phyloP scores from a whole-genome alignment of 208 protist species.

The Jaenimonas drosophilae region DNA sequence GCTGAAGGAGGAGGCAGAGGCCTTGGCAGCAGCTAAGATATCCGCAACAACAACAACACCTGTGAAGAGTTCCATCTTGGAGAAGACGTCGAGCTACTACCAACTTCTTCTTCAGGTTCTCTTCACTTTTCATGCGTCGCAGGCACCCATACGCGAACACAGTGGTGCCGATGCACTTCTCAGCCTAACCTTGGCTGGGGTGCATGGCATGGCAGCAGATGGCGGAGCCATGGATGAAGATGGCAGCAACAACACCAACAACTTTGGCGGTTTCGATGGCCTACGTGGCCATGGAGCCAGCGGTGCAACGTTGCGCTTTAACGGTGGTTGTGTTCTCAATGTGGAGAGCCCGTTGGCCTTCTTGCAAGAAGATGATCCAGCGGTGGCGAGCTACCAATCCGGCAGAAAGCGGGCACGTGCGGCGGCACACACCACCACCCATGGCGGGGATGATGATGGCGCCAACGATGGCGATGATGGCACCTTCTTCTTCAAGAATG shows the following conservation, averaged over 20 bases:
- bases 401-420: slow-evolving; percentile 17
- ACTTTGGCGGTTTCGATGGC: neutral
- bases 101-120: slow-evolving; percentile 58
- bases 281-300: slow-evolving; percentile 4
- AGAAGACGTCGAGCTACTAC: slow-evolving; percentile 28
- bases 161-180: slow-evolving; percentile 6
- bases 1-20: slow-evolving; percentile 13
- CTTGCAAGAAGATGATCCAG: slow-evolving; percentile 26
- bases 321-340: slow-evolving; percentile 23
- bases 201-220: neutral
- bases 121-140: slow-evolving; percentile 51
- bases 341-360: slow-evolving; percentile 60
- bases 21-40: slow-evolving; percentile 3
- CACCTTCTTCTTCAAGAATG: slow-evolving; percentile 39
- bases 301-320: slow-evolving; percentile 10
- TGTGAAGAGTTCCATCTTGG: neutral
- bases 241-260: neutral
- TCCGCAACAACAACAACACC: neutral
- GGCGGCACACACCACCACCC: slow-evolving; percentile 1
- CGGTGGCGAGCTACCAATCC: slow-evolving; percentile 5
- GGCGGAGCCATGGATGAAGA: slow-evolving; percentile 5
- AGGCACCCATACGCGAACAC: slow-evolving; percentile 43
- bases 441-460: slow-evolving; percentile 1
- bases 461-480: neutral
- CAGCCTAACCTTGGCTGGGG: too few species aligned